Base-by-base conservation (phyloP, 768 basidiomycete genomes). In the Lyophyllum shimeji region DNA sequence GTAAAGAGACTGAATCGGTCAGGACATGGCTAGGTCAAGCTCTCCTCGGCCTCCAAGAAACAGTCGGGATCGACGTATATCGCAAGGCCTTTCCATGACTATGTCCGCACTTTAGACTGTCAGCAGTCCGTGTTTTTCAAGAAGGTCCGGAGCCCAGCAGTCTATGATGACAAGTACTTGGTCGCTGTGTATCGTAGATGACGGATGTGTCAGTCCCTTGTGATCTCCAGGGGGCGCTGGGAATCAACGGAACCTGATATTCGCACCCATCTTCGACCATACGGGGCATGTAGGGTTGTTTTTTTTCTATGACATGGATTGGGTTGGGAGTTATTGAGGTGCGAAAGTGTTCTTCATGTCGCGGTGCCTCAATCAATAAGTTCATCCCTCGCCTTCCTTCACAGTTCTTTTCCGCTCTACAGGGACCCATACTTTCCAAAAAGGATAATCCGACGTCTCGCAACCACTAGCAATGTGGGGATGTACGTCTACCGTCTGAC, bases 1-100 rank as follows among this genome's bases (percentile, higher is more conserved):
- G 84, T 17, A 76, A 73, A 62, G 89, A 91, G 64, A 86, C 90
- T 34, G 92, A 95, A 71, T 73, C 74, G 37, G 89, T 93, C 17
- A 85, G 81, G 67, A 60, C 65, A 15, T 95, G 90, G 90, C 68
- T 97, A 20, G 77, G 76, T 55, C 76, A 76, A 8, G 76, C 78
- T 0, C 71, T 95, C 54, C 58, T 55, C 27, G 75, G 71, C 3
- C 60, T 91, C 15, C 77, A 84, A 66, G 66, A 71, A 39, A 66
- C 83, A 13, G 64, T 91, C 53, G 90, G 91, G 17, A 60, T 62
- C 46, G 89, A 92, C 63, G 76, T 83, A 6, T 91, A 85, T 71
- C 74, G 76, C 55, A 82, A 81, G 60, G 79, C 82, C 3, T 90
- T 92, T 69, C 68, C 74, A 23, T 86, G 46, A 56, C 21, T 15